Base-by-base conservation (phyloP, 139 green algal genomes). In the Coccomyxa sp. region DNA sequence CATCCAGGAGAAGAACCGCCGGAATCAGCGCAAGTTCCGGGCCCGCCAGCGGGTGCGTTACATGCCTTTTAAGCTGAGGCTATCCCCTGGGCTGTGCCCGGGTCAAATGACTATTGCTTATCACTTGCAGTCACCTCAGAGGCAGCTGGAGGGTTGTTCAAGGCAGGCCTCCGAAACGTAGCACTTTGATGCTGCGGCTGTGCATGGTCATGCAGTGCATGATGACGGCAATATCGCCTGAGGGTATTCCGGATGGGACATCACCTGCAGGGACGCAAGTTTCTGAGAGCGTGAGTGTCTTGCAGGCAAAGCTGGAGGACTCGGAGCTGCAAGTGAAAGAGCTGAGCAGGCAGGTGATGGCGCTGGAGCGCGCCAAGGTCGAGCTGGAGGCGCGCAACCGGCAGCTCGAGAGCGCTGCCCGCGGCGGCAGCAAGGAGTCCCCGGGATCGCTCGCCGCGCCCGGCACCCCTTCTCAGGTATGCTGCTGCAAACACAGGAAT, bases 291-390 rank as follows among this genome's bases (percentile, higher is more conserved):
- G n/a, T n/a, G n/a, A n/a, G 2, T 2, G 2, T 38, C 24, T 22
- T 29, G n/a, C 64, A 71, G 64, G 64, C 27, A 29, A 71, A 71
- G 64, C 64, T 71, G 64, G 64, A 71, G 64, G n/a, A 36, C n/a
- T 38, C 29, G 29, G 64, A 71, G 64, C 1, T 29, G 64, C 64
- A 71, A 29, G 64, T 71, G 64, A 22, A 29, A 10, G 64, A 71
- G 64, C 64, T 71, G n/a, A 71, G 64, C 64, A 10, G n/a, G 64
- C 64, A 36, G 29, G 29, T 71, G 64, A 36, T 36, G 64, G 29
- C n/a, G 64, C 64, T 71, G 64, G 64, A 71, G 64, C 64, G 64
- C 64, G 64, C 27, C 29, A 71, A 71, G 64, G 24, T 71, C 24
- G 64, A 71, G 64, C n/a, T 71, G 64, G 64, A 71, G 64, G 29